phyloP scores from a whole-genome alignment of 2,329 filamentous ascomycete species.

The Lecanicillium sp. region DNA sequence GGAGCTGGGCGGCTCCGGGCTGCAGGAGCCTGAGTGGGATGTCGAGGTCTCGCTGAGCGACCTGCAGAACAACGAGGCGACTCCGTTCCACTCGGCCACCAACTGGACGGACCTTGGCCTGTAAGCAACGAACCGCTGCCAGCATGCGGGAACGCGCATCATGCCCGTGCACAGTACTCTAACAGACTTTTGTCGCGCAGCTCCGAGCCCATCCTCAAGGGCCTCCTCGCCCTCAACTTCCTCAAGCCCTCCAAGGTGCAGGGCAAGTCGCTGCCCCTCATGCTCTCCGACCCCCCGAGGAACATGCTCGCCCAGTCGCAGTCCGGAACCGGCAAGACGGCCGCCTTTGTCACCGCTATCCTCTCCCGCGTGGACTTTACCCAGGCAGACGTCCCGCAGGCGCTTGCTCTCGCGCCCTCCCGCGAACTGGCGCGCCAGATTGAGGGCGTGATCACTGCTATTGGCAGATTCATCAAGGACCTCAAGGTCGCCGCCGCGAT shows the following conservation, averaged over 20 bases:
- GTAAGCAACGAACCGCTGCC: slow-evolving; percentile 43
- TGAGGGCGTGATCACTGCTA: slow-evolving; percentile 71
- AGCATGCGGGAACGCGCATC: background rate
- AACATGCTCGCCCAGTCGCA: slow-evolving; percentile 99
- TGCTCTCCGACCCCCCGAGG: slow-evolving; percentile 76
- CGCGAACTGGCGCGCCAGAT: slow-evolving; percentile 95
- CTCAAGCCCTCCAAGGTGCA: slow-evolving; percentile 96
- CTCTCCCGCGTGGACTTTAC: slow-evolving; percentile 76
- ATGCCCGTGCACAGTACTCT: slow-evolving; percentile 8
- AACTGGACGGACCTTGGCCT: slow-evolving; percentile 81
- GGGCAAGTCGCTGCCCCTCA: slow-evolving; percentile 84
- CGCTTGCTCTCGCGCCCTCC: slow-evolving; percentile 82
- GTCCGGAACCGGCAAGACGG: slow-evolving; percentile 96
- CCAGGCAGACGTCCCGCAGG: slow-evolving; percentile 67
- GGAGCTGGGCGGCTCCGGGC: slow-evolving; percentile 41
- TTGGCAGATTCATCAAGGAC: slow-evolving; percentile 76
- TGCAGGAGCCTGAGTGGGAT: slow-evolving; percentile 71
- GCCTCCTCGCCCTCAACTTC: slow-evolving; percentile 77
- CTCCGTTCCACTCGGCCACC: slow-evolving; percentile 79
- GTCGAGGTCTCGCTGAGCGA: slow-evolving; percentile 92
- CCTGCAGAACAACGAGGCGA: slow-evolving; percentile 77
- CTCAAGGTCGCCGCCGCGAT: slow-evolving; percentile 77
- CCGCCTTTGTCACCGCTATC: slow-evolving; percentile 89
- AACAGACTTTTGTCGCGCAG: slow-evolving; percentile 19
- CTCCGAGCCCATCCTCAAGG: slow-evolving; percentile 60